Evolutionary conservation across 306 rosid species (phyloP).

Genomic region (Cicer yamashitae): DNA sequence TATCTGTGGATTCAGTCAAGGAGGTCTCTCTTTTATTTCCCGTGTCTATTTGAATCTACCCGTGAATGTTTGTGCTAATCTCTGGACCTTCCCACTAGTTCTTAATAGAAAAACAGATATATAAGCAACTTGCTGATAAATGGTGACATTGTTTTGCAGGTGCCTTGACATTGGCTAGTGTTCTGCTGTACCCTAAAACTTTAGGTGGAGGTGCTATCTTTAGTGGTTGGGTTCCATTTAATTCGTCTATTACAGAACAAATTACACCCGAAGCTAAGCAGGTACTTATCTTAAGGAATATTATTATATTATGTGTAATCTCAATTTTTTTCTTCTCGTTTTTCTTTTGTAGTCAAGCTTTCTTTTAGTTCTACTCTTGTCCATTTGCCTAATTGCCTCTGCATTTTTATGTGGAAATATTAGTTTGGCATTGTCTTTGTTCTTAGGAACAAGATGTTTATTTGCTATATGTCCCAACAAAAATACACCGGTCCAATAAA

Average conservation of each 20-base stretch:
- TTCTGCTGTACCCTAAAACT: conserved; percentile 85
- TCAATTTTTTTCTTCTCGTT: conserved; percentile 1
- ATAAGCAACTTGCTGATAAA: conserved; percentile 14
- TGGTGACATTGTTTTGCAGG: conserved; percentile 54
- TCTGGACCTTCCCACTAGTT: conserved; percentile 13
- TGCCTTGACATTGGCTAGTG: conserved; percentile 87
- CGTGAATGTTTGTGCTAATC: background rate
- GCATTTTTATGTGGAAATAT: background rate
- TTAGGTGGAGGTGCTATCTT: conserved; percentile 91
- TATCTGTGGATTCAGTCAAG: conserved; percentile 95
- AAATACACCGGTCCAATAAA: conserved; percentile 23
- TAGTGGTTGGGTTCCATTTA: conserved; percentile 92
- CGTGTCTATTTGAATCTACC: background rate
- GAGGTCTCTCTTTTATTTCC: conserved; percentile 60
- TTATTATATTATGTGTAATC: conserved; percentile 14
- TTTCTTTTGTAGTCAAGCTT: background rate
- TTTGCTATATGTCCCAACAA: conserved; percentile 30
- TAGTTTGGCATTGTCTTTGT: conserved; percentile 22
- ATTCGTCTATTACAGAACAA: conserved; percentile 58
- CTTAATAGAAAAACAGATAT: conserved; percentile 10
- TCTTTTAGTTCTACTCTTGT: background rate
- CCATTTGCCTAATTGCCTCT: background rate
- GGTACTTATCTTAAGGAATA: conserved; percentile 51
- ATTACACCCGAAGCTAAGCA: conserved; percentile 72
- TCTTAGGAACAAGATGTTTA: conserved; percentile 16